Conservation (phyloP, 177 flowering plant genomes). For the Vitis hybrid region DNA sequence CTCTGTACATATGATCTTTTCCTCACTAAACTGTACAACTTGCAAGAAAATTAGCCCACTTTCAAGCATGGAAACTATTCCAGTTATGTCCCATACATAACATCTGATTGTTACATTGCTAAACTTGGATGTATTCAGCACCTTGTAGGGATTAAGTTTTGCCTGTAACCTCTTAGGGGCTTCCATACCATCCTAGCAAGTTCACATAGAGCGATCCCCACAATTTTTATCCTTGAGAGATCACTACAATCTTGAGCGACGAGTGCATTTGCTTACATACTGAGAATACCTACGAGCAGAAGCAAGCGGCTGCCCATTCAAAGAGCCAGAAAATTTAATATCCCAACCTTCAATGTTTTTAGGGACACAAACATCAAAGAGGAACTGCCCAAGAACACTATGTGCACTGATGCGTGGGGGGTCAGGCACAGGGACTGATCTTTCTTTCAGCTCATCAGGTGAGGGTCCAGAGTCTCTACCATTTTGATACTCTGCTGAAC, state of each 20-base stretch:
- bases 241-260: conserved; percentile 68
- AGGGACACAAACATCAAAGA: conserved; percentile 87
- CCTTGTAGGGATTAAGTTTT: no score
- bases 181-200: no score
- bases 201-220: background rate
- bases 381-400: conserved; percentile 74
- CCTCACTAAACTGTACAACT: no score
- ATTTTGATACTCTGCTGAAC: conserved; percentile 48
- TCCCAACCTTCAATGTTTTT: conserved; percentile 96
- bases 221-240: background rate
- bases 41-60: no score
- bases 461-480: conserved; percentile 43
- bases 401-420: conserved; percentile 65
- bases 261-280: conserved; percentile 60
- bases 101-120: no score
- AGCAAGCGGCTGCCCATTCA: conserved; percentile 40
- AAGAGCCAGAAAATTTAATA: conserved; percentile 47
- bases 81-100: no score
- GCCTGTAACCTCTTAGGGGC: no score
- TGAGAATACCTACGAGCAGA: conserved; percentile 44
- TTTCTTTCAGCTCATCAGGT: conserved; percentile 50
- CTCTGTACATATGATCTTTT: no score
- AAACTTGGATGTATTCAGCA: no score
- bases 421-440: conserved; percentile 32
- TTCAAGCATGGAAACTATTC: no score